Evolutionary conservation across 2,329 filamentous ascomycete genomes (phyloP).

Genomic region (Atkinsonella texensis): DNA sequence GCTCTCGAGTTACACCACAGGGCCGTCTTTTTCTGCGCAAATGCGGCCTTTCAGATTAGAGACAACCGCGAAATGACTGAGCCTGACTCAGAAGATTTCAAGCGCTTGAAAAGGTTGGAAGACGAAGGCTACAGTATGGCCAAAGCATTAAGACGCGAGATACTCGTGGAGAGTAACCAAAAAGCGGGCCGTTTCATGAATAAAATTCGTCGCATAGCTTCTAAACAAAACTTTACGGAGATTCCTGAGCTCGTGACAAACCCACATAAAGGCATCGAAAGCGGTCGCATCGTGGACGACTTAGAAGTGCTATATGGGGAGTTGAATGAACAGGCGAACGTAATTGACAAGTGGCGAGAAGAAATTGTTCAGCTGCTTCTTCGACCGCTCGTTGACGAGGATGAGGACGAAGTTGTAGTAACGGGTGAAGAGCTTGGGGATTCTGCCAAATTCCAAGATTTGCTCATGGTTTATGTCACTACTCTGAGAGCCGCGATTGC

Average conservation of each 20-base stretch:
- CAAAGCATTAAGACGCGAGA: conserved; percentile 64
- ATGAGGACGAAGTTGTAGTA: conserved; percentile 50
- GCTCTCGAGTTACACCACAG: conserved; percentile 73
- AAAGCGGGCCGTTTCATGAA: conserved; percentile 42
- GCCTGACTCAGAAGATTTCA: conserved; percentile 56
- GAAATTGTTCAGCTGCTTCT: conserved; percentile 60
- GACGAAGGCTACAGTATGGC: conserved; percentile 63
- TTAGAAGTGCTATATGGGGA: conserved; percentile 52
- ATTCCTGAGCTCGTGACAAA: conserved; percentile 46
- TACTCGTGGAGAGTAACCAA: conserved; percentile 45
- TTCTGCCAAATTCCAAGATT: conserved; percentile 77
- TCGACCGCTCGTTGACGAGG: conserved; percentile 70
- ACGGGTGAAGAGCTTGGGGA: conserved; percentile 86
- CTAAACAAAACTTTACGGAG: conserved; percentile 43
- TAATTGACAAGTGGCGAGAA: conserved; percentile 65
- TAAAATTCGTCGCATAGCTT: conserved; percentile 41
- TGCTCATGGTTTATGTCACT: conserved; percentile 78
- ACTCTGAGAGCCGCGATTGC: conserved; percentile 62
- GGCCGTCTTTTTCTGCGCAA: conserved; percentile 74
- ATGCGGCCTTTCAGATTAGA: conserved; percentile 75
- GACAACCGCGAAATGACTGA: conserved; percentile 50
- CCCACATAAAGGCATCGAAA: conserved; percentile 58
- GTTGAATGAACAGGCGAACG: conserved; percentile 59
- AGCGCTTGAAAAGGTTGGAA: conserved; percentile 57
- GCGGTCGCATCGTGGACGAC: conserved; percentile 49